These are phyloP conservation scores for Oryza glaberrima DNA, from an alignment of 176 grass and related monocot genomes.

Conservation along the genomic window DNA sequence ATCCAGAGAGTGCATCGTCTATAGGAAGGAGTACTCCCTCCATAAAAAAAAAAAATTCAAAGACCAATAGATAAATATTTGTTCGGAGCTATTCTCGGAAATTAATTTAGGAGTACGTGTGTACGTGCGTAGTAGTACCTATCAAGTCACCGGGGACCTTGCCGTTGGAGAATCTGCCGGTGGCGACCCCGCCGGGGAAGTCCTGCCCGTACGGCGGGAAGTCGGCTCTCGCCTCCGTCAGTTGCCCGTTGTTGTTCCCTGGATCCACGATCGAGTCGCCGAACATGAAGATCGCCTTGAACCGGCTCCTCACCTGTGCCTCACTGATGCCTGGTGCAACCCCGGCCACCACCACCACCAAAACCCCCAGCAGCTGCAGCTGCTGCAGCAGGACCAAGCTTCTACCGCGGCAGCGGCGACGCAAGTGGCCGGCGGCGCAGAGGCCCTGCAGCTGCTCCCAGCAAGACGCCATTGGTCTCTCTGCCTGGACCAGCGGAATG, in stretches of 20 bases:
- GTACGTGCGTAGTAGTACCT: not conserved
- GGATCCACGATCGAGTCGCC: conserved; percentile 59
- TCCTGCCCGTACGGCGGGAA: conserved; percentile 62
- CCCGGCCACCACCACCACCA: not conserved
- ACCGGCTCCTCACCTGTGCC: not conserved
- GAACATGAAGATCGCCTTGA: conserved; percentile 42
- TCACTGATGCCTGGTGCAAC: not conserved
- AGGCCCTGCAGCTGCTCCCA: not conserved
- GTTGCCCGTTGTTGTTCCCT: conserved; percentile 47
- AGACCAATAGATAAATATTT: too few relatives aligned
- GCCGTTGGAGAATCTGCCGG: conserved; percentile 58
- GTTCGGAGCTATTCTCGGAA: too few relatives aligned
- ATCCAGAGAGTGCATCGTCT: not conserved
- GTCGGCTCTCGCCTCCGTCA: conserved; percentile 52
- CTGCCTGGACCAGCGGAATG: not conserved
- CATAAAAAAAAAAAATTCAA: too few relatives aligned
- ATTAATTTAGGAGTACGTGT: too few relatives aligned
- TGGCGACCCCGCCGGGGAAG: conserved; percentile 44
- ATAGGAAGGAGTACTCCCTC: too few relatives aligned
- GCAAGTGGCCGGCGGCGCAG: too few relatives aligned
- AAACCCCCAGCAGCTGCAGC: not conserved
- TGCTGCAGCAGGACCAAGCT: not conserved
- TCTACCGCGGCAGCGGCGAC: too few relatives aligned
- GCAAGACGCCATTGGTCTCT: not conserved
- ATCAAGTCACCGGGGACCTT: conserved; percentile 47